Evolutionary conservation across 768 basidiomycete species (phyloP).

Genomic region (Suillus clintonianus): DNA sequence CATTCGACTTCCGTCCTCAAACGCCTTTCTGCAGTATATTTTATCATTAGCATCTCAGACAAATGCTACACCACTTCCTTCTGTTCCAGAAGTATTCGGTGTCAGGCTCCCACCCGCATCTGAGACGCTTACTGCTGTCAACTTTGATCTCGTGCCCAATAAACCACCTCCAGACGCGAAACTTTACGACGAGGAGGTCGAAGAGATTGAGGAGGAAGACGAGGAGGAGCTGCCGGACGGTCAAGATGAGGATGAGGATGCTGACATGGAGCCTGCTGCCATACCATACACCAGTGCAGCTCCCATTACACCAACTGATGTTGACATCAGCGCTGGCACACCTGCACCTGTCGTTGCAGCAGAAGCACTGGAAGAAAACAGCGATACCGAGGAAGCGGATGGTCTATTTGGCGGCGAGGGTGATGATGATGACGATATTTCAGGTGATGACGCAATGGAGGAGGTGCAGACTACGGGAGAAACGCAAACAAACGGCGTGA

Average conservation of each 20-base stretch:
- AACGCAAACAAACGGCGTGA: constrained; percentile 62
- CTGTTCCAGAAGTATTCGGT: constrained; percentile 88
- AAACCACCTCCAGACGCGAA: constrained; percentile 78
- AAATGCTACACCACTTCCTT: constrained; percentile 76
- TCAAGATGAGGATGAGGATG: constrained; percentile 63
- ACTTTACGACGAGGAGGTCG: constrained; percentile 78
- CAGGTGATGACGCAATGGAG: constrained; percentile 70
- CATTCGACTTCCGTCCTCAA: constrained; percentile 4
- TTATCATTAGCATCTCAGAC: constrained; percentile 82
- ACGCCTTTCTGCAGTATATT: constrained; percentile 52
- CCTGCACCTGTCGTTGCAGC: constrained; percentile 34
- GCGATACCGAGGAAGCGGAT: constrained; percentile 75
- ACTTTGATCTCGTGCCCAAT: constrained; percentile 87
- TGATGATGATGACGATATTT: constrained; percentile 57
- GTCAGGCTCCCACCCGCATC: constrained; percentile 68
- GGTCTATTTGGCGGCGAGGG: constrained; percentile 73
- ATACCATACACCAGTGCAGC: constrained; percentile 40
- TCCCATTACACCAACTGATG: constrained; percentile 58
- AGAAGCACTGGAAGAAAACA: constrained; percentile 58
- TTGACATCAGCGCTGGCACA: constrained; percentile 58
- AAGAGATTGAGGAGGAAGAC: constrained; percentile 70
- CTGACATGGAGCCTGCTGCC: constrained; percentile 70
- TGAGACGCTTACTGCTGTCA: constrained; percentile 78
- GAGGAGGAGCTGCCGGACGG: constrained; percentile 38
- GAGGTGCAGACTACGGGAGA: constrained; percentile 60